Conservation (phyloP, 2,329 filamentous ascomycete genomes). For the Aspergillus floridensis region DNA sequence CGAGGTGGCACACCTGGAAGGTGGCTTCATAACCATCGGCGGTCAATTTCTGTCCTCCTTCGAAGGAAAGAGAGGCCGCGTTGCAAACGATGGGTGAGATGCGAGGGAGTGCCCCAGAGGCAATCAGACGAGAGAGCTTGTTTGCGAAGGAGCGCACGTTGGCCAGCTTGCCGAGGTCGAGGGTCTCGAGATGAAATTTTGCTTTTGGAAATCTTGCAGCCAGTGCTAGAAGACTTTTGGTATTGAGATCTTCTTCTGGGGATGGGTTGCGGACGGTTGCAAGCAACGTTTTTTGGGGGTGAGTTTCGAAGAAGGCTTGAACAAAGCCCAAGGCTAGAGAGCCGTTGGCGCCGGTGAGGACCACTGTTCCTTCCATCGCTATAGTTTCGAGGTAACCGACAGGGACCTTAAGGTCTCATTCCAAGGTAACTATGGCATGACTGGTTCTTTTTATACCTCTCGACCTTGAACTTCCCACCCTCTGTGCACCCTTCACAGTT, state of each 20-base stretch:
- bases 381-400: too few relatives aligned
- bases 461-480: too few relatives aligned
- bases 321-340: slow-evolving; percentile 32
- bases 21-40: slow-evolving; percentile 40
- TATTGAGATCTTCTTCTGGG: slow-evolving; percentile 26
- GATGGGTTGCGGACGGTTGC: slow-evolving; percentile 33
- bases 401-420: too few relatives aligned
- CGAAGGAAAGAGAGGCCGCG: slow-evolving; percentile 42
- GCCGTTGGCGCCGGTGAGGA: slow-evolving; percentile 34
- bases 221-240: slow-evolving; percentile 21
- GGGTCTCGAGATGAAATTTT: slow-evolving; percentile 31
- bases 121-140: slow-evolving; percentile 25
- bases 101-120: slow-evolving; percentile 27
- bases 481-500: too few relatives aligned
- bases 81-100: slow-evolving; percentile 43
- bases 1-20: slow-evolving; percentile 42
- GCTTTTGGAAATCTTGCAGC: slow-evolving; percentile 21
- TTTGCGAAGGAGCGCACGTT: slow-evolving; percentile 37
- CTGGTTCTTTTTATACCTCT: too few relatives aligned
- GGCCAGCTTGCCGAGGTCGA: slow-evolving; percentile 38
- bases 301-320: slow-evolving; percentile 22
- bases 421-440: too few relatives aligned
- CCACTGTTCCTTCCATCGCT: slow-evolving; percentile 23
- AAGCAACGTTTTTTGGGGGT: slow-evolving; percentile 24
- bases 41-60: slow-evolving; percentile 31